Conservation (phyloP, 805 yeast genomes). For the Cyberlindnera meyerae region DNA sequence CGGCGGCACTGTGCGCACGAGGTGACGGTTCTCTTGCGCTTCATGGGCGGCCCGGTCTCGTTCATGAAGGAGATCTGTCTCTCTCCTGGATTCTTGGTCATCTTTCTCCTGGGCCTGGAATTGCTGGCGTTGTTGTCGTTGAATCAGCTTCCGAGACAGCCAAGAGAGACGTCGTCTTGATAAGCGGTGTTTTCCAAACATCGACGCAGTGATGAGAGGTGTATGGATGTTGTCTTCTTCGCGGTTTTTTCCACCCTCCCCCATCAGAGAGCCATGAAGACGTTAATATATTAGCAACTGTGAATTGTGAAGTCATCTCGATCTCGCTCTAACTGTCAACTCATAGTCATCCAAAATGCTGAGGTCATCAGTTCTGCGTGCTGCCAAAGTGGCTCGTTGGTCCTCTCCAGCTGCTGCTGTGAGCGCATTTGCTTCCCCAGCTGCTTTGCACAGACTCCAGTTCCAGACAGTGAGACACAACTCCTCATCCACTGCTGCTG, state of each 20-base stretch:
- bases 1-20: constrained; percentile 26
- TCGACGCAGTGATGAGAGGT: no score
- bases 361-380: constrained; percentile 22
- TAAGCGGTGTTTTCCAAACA: no score
- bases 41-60: constrained; percentile 16
- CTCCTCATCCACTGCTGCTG: constrained; percentile 24
- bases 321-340: no score
- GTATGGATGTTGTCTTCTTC: no score
- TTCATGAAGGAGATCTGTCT: constrained; percentile 8
- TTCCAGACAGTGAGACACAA: constrained; percentile 29
- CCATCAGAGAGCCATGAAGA: no score
- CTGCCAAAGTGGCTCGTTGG: constrained; percentile 29
- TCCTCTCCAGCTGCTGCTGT: constrained; percentile 13
- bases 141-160: no score
- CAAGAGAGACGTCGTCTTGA: no score
- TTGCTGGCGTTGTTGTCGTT: no score
- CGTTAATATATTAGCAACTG: no score
- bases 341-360: constrained; percentile 12
- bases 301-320: neutral
- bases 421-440: constrained; percentile 11
- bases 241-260: neutral
- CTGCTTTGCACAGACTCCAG: constrained; percentile 15
- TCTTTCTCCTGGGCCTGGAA: no score
- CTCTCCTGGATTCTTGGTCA: constrained; percentile 1
- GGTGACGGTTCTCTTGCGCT: constrained; percentile 21